Conservation (phyloP, 371 early-diverging fungal genomes). For the Chytridium lagenaria region DNA sequence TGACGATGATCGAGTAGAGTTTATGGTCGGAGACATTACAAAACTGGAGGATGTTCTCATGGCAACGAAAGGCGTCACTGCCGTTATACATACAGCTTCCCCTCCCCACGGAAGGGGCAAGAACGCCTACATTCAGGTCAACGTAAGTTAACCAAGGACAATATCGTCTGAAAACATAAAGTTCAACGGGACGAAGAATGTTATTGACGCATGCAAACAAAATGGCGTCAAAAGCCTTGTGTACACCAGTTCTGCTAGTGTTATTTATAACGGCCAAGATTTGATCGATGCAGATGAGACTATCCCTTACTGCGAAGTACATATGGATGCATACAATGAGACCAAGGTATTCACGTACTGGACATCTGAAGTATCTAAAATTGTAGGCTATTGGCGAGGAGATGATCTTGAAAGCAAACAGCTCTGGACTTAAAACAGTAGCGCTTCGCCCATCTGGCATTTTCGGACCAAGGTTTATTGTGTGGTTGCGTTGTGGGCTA, state of each 20-base stretch:
- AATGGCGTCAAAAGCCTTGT: conserved; percentile 75
- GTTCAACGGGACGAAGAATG: conserved; percentile 85
- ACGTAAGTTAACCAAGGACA: conserved; percentile 40
- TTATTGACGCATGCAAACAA: conserved; percentile 79
- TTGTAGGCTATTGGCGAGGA: conserved; percentile 69
- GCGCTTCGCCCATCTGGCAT: conserved; percentile 90
- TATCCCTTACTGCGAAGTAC: conserved; percentile 69
- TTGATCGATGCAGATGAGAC: conserved; percentile 83
- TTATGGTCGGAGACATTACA: conserved; percentile 78
- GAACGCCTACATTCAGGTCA: conserved; percentile 72
- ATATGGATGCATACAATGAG: conserved; percentile 90
- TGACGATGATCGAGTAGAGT: conserved; percentile 60
- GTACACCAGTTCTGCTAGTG: conserved; percentile 88
- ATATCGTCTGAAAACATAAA: background rate
- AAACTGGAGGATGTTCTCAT: conserved; percentile 65
- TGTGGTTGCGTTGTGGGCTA: background rate
- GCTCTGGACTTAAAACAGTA: conserved; percentile 73
- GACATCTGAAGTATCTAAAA: background rate
- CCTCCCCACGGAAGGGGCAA: conserved; percentile 66
- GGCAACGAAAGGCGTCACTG: conserved; percentile 65
- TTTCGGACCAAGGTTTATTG: conserved; percentile 73
- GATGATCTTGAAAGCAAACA: conserved; percentile 81
- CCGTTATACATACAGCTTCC: conserved; percentile 92
- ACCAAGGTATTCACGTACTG: conserved; percentile 69
- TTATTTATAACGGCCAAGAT: conserved; percentile 80